phyloP scores from a whole-genome alignment of 331 rosid species.

The Spiraea crenata region DNA sequence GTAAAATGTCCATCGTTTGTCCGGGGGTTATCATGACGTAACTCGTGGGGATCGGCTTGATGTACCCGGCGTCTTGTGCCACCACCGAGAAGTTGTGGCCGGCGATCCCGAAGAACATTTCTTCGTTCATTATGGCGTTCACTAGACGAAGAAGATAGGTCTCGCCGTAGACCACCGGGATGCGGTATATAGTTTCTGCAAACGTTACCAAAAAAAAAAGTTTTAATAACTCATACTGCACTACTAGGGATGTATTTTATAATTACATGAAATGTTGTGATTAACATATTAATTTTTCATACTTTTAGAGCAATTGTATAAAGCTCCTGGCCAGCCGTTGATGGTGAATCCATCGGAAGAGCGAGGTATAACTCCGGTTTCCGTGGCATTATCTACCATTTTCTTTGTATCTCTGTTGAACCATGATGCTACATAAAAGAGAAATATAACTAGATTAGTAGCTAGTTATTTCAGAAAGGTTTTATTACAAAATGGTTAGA shows the following conservation, averaged over 20 bases:
- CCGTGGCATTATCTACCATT: constrained; percentile 17
- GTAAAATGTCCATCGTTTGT: constrained; percentile 23
- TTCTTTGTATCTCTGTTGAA: constrained; percentile 6
- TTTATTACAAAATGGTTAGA: no score
- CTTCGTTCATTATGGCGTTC: constrained; percentile 9
- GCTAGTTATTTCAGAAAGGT: not conserved
- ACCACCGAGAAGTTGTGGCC: constrained; percentile 21
- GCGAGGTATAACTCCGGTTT: not conserved
- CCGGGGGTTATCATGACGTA: constrained; percentile 26
- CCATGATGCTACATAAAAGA: constrained; percentile 11
- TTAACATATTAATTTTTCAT: not conserved
- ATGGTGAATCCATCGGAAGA: constrained; percentile 2
- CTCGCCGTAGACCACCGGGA: not conserved
- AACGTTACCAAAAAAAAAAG: no score
- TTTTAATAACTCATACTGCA: not conserved
- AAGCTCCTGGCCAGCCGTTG: constrained; percentile 16
- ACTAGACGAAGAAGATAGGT: constrained; percentile 26
- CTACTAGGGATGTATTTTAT: not conserved
- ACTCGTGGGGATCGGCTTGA: constrained; percentile 10
- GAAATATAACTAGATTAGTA: not conserved
- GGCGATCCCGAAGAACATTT: constrained; percentile 24
- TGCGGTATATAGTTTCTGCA: constrained; percentile 13
- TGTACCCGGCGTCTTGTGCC: constrained; percentile 11
- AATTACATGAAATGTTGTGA: no score
- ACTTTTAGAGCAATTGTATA: constrained; percentile 12